These are phyloP conservation scores for Hemisphaericaspora subhashii DNA, from an alignment of 1,139 yeast species.

Conservation along the genomic window DNA sequence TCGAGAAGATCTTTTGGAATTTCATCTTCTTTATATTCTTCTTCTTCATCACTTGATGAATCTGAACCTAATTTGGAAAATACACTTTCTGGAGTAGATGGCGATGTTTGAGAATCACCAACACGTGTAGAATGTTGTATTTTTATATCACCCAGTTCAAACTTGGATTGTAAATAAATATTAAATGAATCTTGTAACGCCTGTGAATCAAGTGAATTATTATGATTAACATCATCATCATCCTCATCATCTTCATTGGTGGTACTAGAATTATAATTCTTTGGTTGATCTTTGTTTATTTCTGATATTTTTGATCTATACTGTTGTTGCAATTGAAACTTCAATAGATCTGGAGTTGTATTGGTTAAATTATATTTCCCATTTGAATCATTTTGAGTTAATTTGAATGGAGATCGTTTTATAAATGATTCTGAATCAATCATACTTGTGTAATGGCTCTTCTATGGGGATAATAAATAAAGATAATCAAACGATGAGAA, in stretches of 20 bases:
- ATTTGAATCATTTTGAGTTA: conserved; percentile 29
- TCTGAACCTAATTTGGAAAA: conserved; percentile 8
- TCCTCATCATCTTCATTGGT: conserved; percentile 10
- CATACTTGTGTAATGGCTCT: conserved; percentile 22
- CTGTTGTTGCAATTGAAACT: conserved; percentile 48
- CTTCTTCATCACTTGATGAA: conserved; percentile 1
- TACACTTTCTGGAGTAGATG: conserved; percentile 13
- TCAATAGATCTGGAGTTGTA: conserved; percentile 45
- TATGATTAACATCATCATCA: conserved; percentile 8
- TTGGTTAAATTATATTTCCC: conserved; percentile 30
- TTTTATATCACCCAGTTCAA: conserved; percentile 32
- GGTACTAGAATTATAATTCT: conserved; percentile 2
- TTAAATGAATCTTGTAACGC: conserved; percentile 37
- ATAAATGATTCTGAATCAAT: conserved; percentile 35
- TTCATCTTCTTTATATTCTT: conserved; percentile 16
- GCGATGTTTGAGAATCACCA: conserved; percentile 22
- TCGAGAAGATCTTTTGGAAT: conserved; percentile 19
- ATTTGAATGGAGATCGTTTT: conserved; percentile 40
- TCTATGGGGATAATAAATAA: too few relatives aligned
- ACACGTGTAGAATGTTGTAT: conserved; percentile 11
- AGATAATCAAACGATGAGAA: too few relatives aligned
- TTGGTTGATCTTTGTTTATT: conserved; percentile 15
- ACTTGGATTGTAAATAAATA: conserved; percentile 34
- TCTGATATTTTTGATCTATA: conserved; percentile 30
- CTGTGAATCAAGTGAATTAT: conserved; percentile 23